These are phyloP conservation scores for Ligustrum vulgare DNA, from an alignment of 257 asterid genomes.

Conservation along the genomic window DNA sequence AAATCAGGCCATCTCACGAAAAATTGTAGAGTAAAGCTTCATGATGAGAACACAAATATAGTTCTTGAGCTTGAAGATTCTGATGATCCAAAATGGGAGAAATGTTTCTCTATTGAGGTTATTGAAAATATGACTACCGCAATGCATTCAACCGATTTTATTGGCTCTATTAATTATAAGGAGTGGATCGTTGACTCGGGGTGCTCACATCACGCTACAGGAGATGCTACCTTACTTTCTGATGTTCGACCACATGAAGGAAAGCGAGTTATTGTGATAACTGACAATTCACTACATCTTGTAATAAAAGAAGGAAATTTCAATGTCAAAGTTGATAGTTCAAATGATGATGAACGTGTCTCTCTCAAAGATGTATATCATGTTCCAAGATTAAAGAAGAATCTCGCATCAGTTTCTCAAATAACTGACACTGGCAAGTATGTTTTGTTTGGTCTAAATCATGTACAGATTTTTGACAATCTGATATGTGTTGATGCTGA, in stretches of 20 bases:
- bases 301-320: constrained; percentile 15
- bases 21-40: constrained; percentile 16
- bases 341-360: not conserved
- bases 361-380: constrained; percentile 20
- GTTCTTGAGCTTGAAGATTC: not conserved
- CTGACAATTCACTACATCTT: constrained; percentile 18
- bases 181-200: constrained; percentile 23
- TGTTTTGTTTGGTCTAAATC: not conserved
- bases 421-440: not conserved
- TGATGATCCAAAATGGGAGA: not conserved
- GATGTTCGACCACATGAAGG: constrained; percentile 2
- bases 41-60: not conserved
- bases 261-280: not conserved
- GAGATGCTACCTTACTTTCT: constrained; percentile 14
- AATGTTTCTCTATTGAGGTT: not conserved
- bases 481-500: too few relatives aligned
- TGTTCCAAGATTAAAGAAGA: constrained; percentile 25
- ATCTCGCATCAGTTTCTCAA: not conserved
- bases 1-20: constrained; percentile 10
- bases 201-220: constrained; percentile 22
- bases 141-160: too few relatives aligned
- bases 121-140: too few relatives aligned
- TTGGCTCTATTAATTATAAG: not conserved
- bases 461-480: constrained; percentile 10
- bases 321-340: too few relatives aligned